phyloP scores from a whole-genome alignment of 306 rosid species.

The Gillenia trifoliata region DNA sequence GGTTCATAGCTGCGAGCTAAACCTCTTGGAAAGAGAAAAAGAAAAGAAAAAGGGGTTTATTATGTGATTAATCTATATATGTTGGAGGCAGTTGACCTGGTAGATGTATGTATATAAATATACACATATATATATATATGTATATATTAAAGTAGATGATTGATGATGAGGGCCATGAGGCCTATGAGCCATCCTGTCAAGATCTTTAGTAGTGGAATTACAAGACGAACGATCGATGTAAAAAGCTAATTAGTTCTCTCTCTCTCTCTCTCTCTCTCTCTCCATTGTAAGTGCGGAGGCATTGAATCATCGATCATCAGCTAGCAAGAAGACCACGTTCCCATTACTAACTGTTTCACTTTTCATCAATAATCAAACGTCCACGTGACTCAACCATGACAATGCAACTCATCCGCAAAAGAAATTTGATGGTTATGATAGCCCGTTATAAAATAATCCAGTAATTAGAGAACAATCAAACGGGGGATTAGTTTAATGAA shows the following conservation, averaged over 20 bases:
- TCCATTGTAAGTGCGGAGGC: background rate
- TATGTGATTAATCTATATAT: background rate
- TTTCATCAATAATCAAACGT: constrained; percentile 30
- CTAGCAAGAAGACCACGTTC: constrained; percentile 1
- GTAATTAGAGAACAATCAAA: background rate
- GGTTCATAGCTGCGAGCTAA: background rate
- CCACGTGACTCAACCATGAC: constrained; percentile 46
- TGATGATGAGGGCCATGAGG: background rate
- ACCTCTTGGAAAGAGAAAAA: background rate
- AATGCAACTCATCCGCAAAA: background rate
- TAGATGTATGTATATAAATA: no score
- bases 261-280: no score
- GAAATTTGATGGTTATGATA: background rate
- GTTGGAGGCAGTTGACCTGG: background rate
- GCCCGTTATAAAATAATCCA: background rate
- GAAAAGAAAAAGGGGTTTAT: no score
- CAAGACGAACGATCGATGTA: background rate
- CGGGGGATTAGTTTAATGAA: background rate
- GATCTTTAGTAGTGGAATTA: background rate
- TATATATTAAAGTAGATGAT: background rate
- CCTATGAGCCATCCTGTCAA: background rate
- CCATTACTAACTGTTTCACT: constrained; percentile 16
- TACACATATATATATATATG: no score
- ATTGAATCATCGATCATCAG: background rate
- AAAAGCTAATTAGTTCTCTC: background rate